Evolutionary conservation across 306 rosid species (phyloP), one percentile per base, ranked within the genome.

Genomic region (Citrullus amarus): DNA sequence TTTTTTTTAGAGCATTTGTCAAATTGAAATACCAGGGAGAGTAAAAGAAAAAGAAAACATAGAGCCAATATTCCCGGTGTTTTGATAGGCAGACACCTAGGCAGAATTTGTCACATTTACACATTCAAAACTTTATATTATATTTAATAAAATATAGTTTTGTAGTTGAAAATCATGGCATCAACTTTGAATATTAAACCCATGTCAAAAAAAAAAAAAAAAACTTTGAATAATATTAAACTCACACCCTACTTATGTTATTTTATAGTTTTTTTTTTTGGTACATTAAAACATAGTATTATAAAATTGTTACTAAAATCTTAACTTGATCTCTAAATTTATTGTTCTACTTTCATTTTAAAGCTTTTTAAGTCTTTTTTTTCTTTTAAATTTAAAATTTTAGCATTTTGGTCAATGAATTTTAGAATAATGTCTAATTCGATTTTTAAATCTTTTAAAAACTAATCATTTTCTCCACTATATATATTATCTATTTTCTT

Each of bases 1-100:
- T 6, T 72, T 32, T 72, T 25, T 1, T 46, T 13, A 46, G 51
- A 39, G 30, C 10, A 41, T 69, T 20, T 69, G 56, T 20, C 75
- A 44, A 50, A 48, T 15, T 20, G 22, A 50, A 58, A 62, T 43
- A 44, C 53, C 10, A 78, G 1, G n/a, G 8, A 38, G 2, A 66
- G 34, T 3, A 68, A 67, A 41, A 12, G 80, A 13, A 16, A 73
- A 61, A 66, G 46, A 51, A 73, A 86, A 87, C 85, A 86, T 20
- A 55, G 76, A 38, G 76, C 83, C 93, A 93, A 89, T 93, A 93
- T 93, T 93, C 96, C 89, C 91, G 96, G 82, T 87, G 92, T 81
- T 76, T 90, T 90, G 87, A 85, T 87, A 84, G 87, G 81, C 88
- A 89, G 92, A 93, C 97, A 89, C 78, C 78, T 25, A 81, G 91